Conservation (phyloP, 306 rosid species). For the Mucuna pruriens region DNA sequence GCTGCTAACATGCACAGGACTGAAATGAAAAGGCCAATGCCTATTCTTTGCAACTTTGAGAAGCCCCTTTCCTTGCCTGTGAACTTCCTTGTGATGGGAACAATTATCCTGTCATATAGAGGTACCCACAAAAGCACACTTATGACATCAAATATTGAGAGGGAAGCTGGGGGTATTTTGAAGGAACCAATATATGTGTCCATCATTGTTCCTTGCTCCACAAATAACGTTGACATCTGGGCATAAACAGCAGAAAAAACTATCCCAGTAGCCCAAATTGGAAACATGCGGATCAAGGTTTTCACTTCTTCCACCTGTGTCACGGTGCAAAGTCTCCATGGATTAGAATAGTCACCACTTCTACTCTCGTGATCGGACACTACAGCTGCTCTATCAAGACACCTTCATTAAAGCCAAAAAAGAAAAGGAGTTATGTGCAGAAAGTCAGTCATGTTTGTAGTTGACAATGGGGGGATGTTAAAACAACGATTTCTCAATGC, state of each 20-base stretch:
- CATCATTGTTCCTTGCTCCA: constrained; percentile 90
- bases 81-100: constrained; percentile 71
- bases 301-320: constrained; percentile 95
- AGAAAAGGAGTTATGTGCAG: too few relatives aligned
- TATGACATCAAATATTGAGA: constrained; percentile 67
- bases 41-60: constrained; percentile 77
- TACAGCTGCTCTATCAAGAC: constrained; percentile 86
- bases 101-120: constrained; percentile 70
- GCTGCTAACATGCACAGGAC: constrained; percentile 85
- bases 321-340: constrained; percentile 89
- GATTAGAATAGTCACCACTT: constrained; percentile 59
- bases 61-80: constrained; percentile 81
- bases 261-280: constrained; percentile 88
- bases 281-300: constrained; percentile 83
- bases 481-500: background rate
- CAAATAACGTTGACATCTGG: constrained; percentile 93
- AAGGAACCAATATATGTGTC: constrained; percentile 76
- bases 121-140: constrained; percentile 93
- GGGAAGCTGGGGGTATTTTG: constrained; percentile 84
- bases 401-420: constrained; percentile 54
- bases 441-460: too few relatives aligned
- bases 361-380: constrained; percentile 59
- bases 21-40: constrained; percentile 78
- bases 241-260: constrained; percentile 85
- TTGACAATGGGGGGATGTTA: too few relatives aligned